Conservation (phyloP, 2,329 filamentous ascomycete genomes). For the Colletotrichum acutatum region DNA sequence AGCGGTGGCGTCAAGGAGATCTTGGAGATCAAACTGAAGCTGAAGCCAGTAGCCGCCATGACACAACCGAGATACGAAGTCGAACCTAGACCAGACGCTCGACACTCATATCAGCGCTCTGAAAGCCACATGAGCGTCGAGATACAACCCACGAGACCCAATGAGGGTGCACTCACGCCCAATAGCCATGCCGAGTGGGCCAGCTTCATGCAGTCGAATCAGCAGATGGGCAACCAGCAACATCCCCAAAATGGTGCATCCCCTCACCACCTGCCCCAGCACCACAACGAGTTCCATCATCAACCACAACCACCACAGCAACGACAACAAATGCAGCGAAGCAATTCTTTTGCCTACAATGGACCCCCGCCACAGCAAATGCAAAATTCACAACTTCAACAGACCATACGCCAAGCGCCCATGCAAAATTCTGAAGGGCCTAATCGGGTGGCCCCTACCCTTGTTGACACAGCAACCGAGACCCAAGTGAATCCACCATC, state of each 20-base stretch:
- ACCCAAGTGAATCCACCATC: constrained; percentile 56
- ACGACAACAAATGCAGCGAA: constrained; percentile 8
- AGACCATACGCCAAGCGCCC: constrained; percentile 16
- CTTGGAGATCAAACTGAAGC: constrained; percentile 89
- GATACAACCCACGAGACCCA: constrained; percentile 38
- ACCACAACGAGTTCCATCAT: constrained; percentile 29
- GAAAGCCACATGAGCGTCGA: constrained; percentile 34
- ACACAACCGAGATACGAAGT: constrained; percentile 47
- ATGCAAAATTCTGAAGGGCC: constrained; percentile 42
- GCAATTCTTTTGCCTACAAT: constrained; percentile 28
- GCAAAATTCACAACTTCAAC: constrained; percentile 33
- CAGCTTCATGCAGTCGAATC: constrained; percentile 79
- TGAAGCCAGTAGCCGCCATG: constrained; percentile 77
- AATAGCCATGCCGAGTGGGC: constrained; percentile 82
- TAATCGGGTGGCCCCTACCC: constrained; percentile 48
- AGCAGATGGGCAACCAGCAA: constrained; percentile 56
- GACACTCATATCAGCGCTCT: constrained; percentile 29
- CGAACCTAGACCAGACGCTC: constrained; percentile 21
- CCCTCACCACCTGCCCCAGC: constrained; percentile 44
- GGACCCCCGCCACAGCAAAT: constrained; percentile 1
- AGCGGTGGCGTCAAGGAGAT: constrained; percentile 86
- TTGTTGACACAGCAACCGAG: constrained; percentile 41
- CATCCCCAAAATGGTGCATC: constrained; percentile 49
- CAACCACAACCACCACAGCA: background rate
- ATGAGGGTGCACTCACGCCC: constrained; percentile 55